These are phyloP conservation scores for Leishmania amazonensis DNA, from an alignment of 208 protist species.

Conservation along the genomic window DNA sequence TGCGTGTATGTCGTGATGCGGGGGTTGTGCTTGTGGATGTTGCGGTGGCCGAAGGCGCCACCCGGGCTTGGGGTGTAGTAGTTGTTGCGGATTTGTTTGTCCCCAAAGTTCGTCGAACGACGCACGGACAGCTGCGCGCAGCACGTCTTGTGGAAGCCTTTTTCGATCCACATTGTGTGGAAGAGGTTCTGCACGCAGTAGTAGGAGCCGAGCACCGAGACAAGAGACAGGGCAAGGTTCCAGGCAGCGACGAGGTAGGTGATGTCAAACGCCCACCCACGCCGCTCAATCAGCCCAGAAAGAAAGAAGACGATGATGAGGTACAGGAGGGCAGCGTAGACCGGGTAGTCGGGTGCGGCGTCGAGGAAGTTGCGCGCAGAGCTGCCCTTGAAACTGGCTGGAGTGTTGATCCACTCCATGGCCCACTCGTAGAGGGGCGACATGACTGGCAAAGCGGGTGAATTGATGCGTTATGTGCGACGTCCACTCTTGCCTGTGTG, in stretches of 20 bases:
- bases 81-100: constrained; percentile 28
- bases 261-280: constrained; percentile 32
- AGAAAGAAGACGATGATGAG: constrained; percentile 58
- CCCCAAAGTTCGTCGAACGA: constrained; percentile 4
- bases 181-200: constrained; percentile 30
- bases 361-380: constrained; percentile 39
- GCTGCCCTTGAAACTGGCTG: constrained; percentile 41
- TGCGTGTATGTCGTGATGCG: constrained; percentile 26
- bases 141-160: constrained; percentile 26
- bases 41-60: constrained; percentile 24
- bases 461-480: background rate
- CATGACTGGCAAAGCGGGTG: background rate
- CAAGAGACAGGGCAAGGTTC: constrained; percentile 79
- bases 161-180: constrained; percentile 36
- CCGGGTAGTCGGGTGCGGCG: constrained; percentile 40
- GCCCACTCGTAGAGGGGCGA: background rate
- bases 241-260: constrained; percentile 44
- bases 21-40: constrained; percentile 29
- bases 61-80: constrained; percentile 42
- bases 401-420: constrained; percentile 28
- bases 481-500: background rate
- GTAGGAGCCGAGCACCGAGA: constrained; percentile 58
- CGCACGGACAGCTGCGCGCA: constrained; percentile 50
- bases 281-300: constrained; percentile 58
- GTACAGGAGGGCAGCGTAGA: constrained; percentile 47